Base-by-base conservation (phyloP, 257 asterid species). In the Ballota nigra region DNA sequence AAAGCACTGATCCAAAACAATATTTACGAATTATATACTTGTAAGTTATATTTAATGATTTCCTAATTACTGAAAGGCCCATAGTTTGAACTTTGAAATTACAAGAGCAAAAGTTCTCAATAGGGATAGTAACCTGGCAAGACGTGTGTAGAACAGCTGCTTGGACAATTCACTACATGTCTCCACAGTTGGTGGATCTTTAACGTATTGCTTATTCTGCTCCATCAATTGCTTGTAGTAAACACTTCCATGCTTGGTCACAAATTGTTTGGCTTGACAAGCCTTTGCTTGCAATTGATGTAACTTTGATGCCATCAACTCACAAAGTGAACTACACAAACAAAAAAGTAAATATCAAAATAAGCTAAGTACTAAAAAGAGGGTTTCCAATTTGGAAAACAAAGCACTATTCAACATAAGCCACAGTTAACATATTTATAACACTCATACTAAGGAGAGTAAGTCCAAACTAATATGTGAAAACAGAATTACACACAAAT, bases 161-260 rank as follows among this genome's bases (percentile, higher is more conserved):
- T 88, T 88, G 65, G 92, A 64, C 70, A 88, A 78, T 73, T 86
- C 87, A 40, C 70, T 60, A 72, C 92, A 88, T 47, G 82, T 79
- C 70, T 88, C 95, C 69, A 86, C 85, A 16, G 95, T 83, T 72
- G 95, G 78, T 69, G 95, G 92, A 16, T 86, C 86, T 76, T 77
- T 81, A 20, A 88, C 69, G 41, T 88, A 83, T 45, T 84, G 92
- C 22, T 82, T 88, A 77, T 88, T 88, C 72, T 86, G 82, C 82
- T 88, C 95, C 85, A 88, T 24, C 61, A 81, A 29, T 81, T 88
- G 90, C 77, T 84, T 88, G 77, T 88, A 86, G 86, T 79, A 88
- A 62, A 81, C 40, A 58, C 41, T 28, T 60, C 90, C 92, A 68
- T 84, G 84, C 81, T 88, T 86, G 68, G 82, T 38, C 70, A 83